These are phyloP conservation scores for Hypoxylon sp. DNA, from an alignment of 2,329 filamentous ascomycete genomes.

Conservation along the genomic window DNA sequence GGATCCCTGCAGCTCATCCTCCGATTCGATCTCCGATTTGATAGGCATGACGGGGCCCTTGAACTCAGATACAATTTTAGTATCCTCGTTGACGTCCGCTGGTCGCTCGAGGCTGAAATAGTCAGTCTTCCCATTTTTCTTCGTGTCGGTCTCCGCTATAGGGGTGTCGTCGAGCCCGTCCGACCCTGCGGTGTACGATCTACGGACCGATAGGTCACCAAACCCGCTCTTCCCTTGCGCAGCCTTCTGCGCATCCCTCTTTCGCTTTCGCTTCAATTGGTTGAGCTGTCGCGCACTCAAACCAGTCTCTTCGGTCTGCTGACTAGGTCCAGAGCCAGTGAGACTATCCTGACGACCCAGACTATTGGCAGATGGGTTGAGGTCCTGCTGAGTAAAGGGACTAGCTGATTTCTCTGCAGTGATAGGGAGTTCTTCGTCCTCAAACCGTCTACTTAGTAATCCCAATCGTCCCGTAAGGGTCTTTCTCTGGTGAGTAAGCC, in stretches of 20 bases:
- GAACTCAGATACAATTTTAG: slow-evolving; percentile 93
- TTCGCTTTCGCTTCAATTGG: slow-evolving; percentile 91
- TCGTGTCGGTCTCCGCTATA: slow-evolving; percentile 58
- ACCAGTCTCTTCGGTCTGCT: slow-evolving; percentile 68
- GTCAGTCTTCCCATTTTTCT: slow-evolving; percentile 74
- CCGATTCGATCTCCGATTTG: slow-evolving; percentile 84
- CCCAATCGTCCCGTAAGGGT: slow-evolving; percentile 84
- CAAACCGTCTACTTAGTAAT: slow-evolving; percentile 81
- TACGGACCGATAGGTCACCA: slow-evolving; percentile 81
- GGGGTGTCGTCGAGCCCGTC: slow-evolving; percentile 71
- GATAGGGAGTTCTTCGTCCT: slow-evolving; percentile 79
- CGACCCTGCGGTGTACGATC: slow-evolving; percentile 67
- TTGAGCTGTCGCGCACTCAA: slow-evolving; percentile 95
- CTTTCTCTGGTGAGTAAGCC: slow-evolving; percentile 89
- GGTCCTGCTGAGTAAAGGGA: slow-evolving; percentile 57
- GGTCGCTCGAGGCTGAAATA: slow-evolving; percentile 91
- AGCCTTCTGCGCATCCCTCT: slow-evolving; percentile 86
- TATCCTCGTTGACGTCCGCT: slow-evolving; percentile 82
- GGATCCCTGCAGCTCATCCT: slow-evolving; percentile 77
- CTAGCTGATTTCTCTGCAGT: slow-evolving; percentile 65
- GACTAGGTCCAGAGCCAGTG: slow-evolving; percentile 48
- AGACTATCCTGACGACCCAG: slow-evolving; percentile 50
- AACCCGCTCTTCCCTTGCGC: slow-evolving; percentile 86
- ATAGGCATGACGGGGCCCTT: slow-evolving; percentile 84
- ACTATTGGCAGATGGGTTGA: slow-evolving; percentile 45